These are phyloP conservation scores for Anastatica hierochuntica DNA, from an alignment of 345 rosid species.

Conservation along the genomic window DNA sequence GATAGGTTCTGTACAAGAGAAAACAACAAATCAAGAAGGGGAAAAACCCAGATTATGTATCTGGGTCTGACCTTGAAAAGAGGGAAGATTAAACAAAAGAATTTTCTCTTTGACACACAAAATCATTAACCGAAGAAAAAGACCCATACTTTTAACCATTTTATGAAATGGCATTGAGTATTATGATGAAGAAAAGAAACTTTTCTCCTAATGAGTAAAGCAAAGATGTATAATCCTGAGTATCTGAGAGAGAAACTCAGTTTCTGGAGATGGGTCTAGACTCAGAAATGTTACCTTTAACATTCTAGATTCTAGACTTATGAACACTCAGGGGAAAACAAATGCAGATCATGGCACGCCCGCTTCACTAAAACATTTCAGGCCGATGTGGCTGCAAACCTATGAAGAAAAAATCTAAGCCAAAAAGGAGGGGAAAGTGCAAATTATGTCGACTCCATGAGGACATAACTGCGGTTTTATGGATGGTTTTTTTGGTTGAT, in stretches of 20 bases:
- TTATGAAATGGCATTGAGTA: constrained; percentile 9
- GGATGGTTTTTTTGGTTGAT: neutral
- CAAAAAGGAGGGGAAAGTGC: too few relatives aligned
- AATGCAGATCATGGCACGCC: constrained; percentile 62
- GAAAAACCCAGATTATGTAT: constrained; percentile 21
- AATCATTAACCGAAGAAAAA: constrained; percentile 9
- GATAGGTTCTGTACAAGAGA: constrained; percentile 32
- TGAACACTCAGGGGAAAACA: constrained; percentile 3
- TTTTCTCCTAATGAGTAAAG: constrained; percentile 17
- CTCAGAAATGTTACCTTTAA: constrained; percentile 55
- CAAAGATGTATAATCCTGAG: too few relatives aligned
- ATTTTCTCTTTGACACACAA: constrained; percentile 19
- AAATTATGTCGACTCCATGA: constrained; percentile 23
- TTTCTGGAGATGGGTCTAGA: constrained; percentile 37
- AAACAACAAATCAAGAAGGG: constrained; percentile 28
- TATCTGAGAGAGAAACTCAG: constrained; percentile 29
- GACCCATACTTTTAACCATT: constrained; percentile 13
- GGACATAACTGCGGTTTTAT: constrained; percentile 17
- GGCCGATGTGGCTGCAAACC: constrained; percentile 75
- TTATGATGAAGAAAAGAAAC: constrained; percentile 1
- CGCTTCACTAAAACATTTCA: constrained; percentile 52
- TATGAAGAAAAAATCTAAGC: too few relatives aligned
- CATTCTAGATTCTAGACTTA: constrained; percentile 48
- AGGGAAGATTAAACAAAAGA: constrained; percentile 14
- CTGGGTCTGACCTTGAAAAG: constrained; percentile 23